Base-by-base conservation (phyloP, 495 filamentous ascomycete species). In the Haplographium delicatum region DNA sequence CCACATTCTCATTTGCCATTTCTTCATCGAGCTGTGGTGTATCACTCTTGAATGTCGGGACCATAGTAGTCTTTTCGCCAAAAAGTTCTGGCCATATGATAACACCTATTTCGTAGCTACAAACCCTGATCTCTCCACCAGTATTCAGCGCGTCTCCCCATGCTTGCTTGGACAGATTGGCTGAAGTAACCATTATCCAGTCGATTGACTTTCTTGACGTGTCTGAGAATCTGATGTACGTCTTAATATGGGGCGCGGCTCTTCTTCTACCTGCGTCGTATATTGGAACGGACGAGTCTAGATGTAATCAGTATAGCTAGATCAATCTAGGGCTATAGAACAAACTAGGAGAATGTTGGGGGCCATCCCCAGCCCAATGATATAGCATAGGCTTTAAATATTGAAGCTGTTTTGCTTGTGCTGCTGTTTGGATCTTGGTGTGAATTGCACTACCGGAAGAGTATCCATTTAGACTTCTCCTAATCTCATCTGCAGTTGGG, bases 191-290 rank as follows among this genome's bases (percentile, higher is more conserved):
- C 57, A 96, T 75, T 16, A 88, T 89, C 90, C 90, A 96, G 58
- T 91, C 87, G 30, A 95, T 87, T 0, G 53, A 64, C 1, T 66
- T 65, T 53, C 72, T 69, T 1, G 51, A 58, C 5, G 62, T 39
- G 45, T 80, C 68, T 8, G 71, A 60, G 60, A 83, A 94, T 4
- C 88, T 80, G 39, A 91, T 81, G 51, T 93, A 96, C 0, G 89
- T 95, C 63, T 96, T 96, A 56, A 95, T 86, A 60, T 96, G 90
- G 0, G 90, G 90, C 3, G 90, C 89, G 3, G 89, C 89, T n/a
- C 79, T 74, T n/a, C 79, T 72, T 37, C 90, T 74, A 9, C 84
- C 79, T 16, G 61, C 54, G 42, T 63, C 60, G 4, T 16, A 38
- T 3, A 39, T 44, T 3, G 22, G 9, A 1, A 13, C 35, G 20